phyloP scores from a whole-genome alignment of 352 stramenopile genomes.

The Pythium volutum region DNA sequence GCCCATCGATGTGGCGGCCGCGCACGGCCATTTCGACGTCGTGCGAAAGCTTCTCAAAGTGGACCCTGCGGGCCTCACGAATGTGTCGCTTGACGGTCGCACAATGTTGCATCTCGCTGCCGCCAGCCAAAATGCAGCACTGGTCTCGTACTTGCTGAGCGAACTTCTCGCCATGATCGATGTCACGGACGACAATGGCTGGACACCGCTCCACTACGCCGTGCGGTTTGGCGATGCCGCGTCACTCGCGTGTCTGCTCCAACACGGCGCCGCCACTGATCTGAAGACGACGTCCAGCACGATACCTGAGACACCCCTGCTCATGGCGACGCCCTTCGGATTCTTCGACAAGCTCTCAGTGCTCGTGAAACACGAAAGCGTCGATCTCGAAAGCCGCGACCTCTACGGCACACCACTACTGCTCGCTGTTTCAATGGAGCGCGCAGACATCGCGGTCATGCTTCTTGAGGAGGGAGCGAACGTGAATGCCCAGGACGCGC shows the following conservation, averaged over 20 bases:
- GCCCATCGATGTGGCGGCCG: background rate
- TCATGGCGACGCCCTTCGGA: background rate
- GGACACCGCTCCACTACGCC: conserved; percentile 4
- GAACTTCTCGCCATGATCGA: background rate
- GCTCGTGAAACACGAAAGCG: background rate
- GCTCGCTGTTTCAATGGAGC: background rate
- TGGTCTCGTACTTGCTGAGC: conserved; percentile 2
- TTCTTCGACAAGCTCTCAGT: background rate
- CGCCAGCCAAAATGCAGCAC: background rate
- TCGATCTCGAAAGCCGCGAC: background rate
- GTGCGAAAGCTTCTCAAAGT: background rate
- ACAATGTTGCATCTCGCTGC: conserved; percentile 8
- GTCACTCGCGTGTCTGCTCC: background rate
- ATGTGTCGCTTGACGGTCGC: background rate
- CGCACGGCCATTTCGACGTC: background rate
- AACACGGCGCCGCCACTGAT: background rate
- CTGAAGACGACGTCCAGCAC: background rate
- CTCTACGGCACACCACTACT: background rate
- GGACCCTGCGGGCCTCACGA: background rate
- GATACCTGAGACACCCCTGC: background rate
- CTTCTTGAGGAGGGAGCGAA: background rate
- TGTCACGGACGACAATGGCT: background rate
- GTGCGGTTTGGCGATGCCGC: background rate
- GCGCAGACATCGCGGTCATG: background rate
- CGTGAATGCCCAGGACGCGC: background rate